Evolutionary conservation across 176 grass and related monocot genomes (phyloP).

Genomic region (Dactylis glomerata): DNA sequence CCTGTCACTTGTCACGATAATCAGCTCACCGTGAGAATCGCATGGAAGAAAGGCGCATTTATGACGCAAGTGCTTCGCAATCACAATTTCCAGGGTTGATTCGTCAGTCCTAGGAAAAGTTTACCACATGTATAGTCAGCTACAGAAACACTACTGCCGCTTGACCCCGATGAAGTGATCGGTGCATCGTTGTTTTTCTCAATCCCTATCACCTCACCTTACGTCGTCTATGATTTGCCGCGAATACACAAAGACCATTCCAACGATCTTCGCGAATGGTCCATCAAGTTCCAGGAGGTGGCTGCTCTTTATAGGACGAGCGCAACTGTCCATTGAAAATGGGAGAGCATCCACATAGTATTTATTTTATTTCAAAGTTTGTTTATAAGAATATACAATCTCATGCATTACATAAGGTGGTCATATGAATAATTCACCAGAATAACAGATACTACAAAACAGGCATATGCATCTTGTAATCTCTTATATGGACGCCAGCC

Average conservation of each 20-base stretch:
- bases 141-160: neutral
- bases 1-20: neutral
- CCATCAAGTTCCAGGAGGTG: neutral
- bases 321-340: neutral
- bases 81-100: neutral
- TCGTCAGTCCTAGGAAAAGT: conserved; percentile 18
- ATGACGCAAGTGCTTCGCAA: neutral
- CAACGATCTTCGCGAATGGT: conserved; percentile 6
- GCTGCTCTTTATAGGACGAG: neutral
- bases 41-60: neutral
- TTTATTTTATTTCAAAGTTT: too few species aligned
- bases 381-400: too few species aligned
- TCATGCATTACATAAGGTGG: too few species aligned
- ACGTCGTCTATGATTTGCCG: neutral
- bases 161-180: neutral
- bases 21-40: neutral
- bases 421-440: too few species aligned
- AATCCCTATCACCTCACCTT: neutral
- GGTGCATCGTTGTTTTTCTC: neutral
- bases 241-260: neutral
- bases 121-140: neutral
- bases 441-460: too few species aligned
- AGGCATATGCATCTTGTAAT: too few species aligned
- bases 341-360: too few species aligned
- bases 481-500: too few species aligned